Base-by-base conservation (phyloP, 2,329 filamentous ascomycete genomes). In the Ophiostoma perfectum region DNA sequence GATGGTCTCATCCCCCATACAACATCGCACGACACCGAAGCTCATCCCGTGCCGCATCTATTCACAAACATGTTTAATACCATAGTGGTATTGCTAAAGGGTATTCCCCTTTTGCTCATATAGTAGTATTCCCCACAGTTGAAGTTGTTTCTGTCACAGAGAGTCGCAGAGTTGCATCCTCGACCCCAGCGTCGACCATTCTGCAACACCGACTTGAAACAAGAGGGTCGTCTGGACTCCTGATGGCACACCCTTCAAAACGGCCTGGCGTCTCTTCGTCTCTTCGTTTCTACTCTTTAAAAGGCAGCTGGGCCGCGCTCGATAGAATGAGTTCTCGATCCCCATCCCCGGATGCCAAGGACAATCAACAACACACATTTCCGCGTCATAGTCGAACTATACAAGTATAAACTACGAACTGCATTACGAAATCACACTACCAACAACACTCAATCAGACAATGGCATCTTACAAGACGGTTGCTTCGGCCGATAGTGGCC, bases 381-480 rank as follows among this genome's bases (percentile, higher is more conserved):
- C 2, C 27, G 27, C 27, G 11, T 12, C 27, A 55, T 18, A 7
- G 47, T 7, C 16, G 6, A 27, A 16, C 16, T n/a, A 55, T 27
- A 7, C 49, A 27, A 27, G 8, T 55, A 8, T 11, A 12, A 27
- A 27, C 2, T 12, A 11, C 18, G 11, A 4, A 55, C 1, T 14
- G 11, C 45, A 47, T 3, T 14, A 47, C 14, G 5, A 47, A 14
- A 47, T 16, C 45, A 16, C 14, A 12, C n/a, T 47, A 6, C 12
- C 14, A 47, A 4, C n/a, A 12, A 45, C 42, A 12, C 49, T 9
- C 3, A 11, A 27, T 5, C 18, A 55, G 4, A 67, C 58, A 55
- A 65, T 47, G 64, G 27, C 64, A 3, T 39, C 49, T 9, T 71
- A 70, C 66, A 63, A 67, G 14, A 68, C 67, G 41, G 66, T 70